Evolutionary conservation across 805 yeast genomes (phyloP).

Genomic region (Spathaspora passalidarum): DNA sequence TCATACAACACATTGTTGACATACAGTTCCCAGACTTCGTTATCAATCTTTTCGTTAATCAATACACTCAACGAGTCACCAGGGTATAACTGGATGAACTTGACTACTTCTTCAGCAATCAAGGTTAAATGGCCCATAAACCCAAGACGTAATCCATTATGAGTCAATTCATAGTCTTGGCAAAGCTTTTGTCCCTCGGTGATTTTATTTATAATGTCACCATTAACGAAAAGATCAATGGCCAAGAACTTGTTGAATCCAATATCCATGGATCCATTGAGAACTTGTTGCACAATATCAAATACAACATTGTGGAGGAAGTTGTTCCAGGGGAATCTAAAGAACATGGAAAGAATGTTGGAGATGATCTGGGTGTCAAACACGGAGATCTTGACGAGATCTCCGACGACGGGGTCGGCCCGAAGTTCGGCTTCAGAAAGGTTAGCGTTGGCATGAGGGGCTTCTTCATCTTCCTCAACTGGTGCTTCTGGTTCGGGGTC

Average conservation of each 20-base stretch:
- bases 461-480: conserved; percentile 33
- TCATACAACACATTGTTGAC: conserved; percentile 80
- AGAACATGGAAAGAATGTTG: conserved; percentile 42
- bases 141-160: conserved; percentile 68
- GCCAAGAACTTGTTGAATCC: conserved; percentile 47
- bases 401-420: conserved; percentile 43
- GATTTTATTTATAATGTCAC: conserved; percentile 40
- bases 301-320: conserved; percentile 46
- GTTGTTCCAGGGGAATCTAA: conserved; percentile 47
- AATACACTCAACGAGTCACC: conserved; percentile 32
- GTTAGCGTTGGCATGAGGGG: conserved; percentile 43
- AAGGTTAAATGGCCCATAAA: conserved; percentile 95
- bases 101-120: conserved; percentile 94
- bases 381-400: conserved; percentile 38
- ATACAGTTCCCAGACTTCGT: conserved; percentile 71
- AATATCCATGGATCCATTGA: conserved; percentile 47
- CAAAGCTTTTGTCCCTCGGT: conserved; percentile 54
- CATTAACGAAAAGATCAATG: conserved; percentile 57
- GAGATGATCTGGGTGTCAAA: conserved; percentile 43
- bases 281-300: conserved; percentile 46
- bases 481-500: conserved; percentile 8
- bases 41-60: conserved; percentile 37
- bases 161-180: conserved; percentile 54
- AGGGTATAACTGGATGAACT: conserved; percentile 56
- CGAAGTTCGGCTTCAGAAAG: conserved; percentile 42